phyloP scores from a whole-genome alignment of 331 rosid species.

The Spiraea crenata region DNA sequence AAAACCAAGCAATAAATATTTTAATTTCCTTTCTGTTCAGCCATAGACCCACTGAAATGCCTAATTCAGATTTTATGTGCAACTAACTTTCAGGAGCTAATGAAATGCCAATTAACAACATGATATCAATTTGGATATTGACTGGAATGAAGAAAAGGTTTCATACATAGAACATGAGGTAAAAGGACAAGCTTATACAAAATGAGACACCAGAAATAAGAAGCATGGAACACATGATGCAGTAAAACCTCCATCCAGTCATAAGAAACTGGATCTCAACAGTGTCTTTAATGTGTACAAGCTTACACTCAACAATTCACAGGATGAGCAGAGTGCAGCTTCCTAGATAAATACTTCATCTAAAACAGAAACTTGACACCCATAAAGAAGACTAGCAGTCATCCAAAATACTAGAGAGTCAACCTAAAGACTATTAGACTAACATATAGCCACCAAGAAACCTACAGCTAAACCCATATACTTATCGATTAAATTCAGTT shows the following conservation, averaged over 20 bases:
- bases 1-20: too few relatives aligned
- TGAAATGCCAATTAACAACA: neutral
- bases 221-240: neutral
- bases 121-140: neutral
- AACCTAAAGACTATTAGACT: neutral
- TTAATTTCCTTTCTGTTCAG: neutral
- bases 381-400: neutral
- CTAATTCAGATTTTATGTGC: neutral
- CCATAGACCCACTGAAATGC: neutral
- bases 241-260: too few relatives aligned
- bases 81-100: neutral
- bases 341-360: neutral
- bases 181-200: neutral
- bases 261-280: too few relatives aligned
- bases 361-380: too few relatives aligned
- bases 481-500: neutral
- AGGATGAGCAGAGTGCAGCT: neutral
- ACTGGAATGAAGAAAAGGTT: neutral
- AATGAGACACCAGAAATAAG: neutral
- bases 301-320: neutral
- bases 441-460: neutral
- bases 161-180: neutral
- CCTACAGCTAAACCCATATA: neutral
- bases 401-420: neutral
- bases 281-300: neutral